A percentile compares a stretch with the other conserved stretches of the same genome.
Evolutionary conservation across 768 basidiomycete species (phyloP).

Genomic region (Termitomyces sp.): DNA sequence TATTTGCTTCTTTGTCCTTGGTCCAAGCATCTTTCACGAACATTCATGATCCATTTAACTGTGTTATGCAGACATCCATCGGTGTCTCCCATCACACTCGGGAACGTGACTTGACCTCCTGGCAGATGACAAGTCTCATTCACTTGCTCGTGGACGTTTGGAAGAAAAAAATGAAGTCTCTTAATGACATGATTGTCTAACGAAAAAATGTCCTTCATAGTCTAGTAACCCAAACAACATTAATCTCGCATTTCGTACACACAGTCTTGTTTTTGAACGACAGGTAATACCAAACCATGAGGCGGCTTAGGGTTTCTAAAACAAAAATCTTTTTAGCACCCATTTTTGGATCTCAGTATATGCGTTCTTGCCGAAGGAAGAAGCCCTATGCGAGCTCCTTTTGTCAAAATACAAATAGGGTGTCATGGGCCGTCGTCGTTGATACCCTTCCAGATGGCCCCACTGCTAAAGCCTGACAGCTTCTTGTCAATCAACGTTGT

Average conservation of each 20-base stretch:
- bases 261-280: neutral
- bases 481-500: neutral
- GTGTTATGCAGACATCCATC: too few species aligned
- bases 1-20: neutral
- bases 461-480: too few species aligned
- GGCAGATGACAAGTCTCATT: neutral
- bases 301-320: neutral
- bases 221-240: neutral
- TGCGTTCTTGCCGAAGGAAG: neutral
- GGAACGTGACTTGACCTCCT: too few species aligned
- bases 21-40: neutral
- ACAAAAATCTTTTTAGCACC: neutral
- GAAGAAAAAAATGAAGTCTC: neutral
- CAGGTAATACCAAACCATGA: neutral
- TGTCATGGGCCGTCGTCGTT: neutral
- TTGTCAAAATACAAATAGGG: neutral
- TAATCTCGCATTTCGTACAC: too few species aligned
- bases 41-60: too few species aligned
- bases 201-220: neutral
- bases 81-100: too few species aligned
- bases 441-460: neutral
- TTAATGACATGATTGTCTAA: neutral
- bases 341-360: neutral
- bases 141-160: neutral
- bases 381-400: neutral